Base-by-base conservation (phyloP, 2,329 filamentous ascomycete species). In the Exophiala oligosperma region DNA sequence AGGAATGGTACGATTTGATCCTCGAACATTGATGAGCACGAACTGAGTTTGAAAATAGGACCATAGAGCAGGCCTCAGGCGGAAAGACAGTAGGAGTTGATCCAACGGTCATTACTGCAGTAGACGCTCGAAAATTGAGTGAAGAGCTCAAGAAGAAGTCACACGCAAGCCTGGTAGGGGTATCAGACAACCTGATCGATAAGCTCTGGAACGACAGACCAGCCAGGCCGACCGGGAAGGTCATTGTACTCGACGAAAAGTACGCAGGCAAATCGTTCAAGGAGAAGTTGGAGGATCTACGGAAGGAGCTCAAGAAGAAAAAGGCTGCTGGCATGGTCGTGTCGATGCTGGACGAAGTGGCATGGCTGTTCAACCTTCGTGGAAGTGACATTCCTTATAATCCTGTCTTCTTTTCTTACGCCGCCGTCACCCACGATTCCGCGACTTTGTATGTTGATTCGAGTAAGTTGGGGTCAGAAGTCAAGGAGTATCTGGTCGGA, bases 371-470 rank as follows among this genome's bases (percentile, higher is more conserved):
- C 79, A 99, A 99, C 75, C 78, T 99, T 49, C 87, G 94, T 66
- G 94, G 94, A 67, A 94, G 83, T 72, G 94, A 97, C 71, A 97
- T 99, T 64, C 91, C 92, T 0, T 99, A 94, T 78, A 99, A 99
- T 71, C 94, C 94, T 0, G 94, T 99, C 50, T 97, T 99, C 79
- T 97, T 97, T 76, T 94, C 93, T 14, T 99, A 97, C 69, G 93
- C 93, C 46, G 83, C 94, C 43, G 79, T 99, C 62, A 97, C 94
- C 1, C 85, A 87, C 1, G 86, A 74, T 9, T 79, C 84, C 1
- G 90, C 88, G 24, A 92, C 87, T 1, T 81, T 99, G 4, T 99
- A 97, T 69, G 79, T 97, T 58, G 89, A 97, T 69, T 83, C 87
- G 11, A 82, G 84, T 12, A 96, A 97, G 73, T 76, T 97, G 28